These are phyloP conservation scores for Zygnema cylindricum DNA, from an alignment of 139 green algal genomes.

Conservation along the genomic window DNA sequence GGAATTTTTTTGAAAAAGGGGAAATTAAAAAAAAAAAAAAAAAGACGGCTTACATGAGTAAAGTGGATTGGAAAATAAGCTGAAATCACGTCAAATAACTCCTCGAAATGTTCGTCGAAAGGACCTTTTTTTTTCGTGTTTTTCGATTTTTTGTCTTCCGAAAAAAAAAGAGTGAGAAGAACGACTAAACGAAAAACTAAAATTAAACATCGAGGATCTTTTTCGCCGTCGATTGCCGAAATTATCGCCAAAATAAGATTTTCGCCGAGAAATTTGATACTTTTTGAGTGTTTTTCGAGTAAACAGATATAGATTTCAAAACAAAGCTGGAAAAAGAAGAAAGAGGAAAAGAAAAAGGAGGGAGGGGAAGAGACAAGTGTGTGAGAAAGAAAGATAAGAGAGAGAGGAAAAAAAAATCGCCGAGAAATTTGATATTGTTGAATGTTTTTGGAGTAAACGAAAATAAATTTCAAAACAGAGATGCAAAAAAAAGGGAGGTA, in stretches of 20 bases:
- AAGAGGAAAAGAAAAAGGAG: not conserved
- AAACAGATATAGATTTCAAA: not conserved
- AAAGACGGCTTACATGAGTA: slow-evolving; percentile 68
- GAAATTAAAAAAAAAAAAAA: not conserved
- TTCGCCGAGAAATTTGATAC: not conserved
- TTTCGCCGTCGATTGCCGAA: slow-evolving; percentile 81
- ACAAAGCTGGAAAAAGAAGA: not conserved
- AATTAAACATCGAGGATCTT: slow-evolving; percentile 88
- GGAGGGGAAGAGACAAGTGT: not conserved
- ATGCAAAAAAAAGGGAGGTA: not conserved
- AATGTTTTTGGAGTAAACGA: not conserved
- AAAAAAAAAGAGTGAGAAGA: not conserved
- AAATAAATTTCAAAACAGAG: too few relatives aligned
- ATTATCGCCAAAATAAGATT: slow-evolving; percentile 55
- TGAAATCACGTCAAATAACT: slow-evolving; percentile 84
- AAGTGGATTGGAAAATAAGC: slow-evolving; percentile 93
- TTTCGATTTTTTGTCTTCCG: too few relatives aligned
- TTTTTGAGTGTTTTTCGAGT: not conserved
- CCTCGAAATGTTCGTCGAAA: slow-evolving; percentile 58
- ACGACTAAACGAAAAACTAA: slow-evolving; percentile 70
- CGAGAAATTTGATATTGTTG: too few relatives aligned
- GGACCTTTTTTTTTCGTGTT: too few relatives aligned
- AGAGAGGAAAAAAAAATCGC: not conserved
- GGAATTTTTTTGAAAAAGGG: not conserved
- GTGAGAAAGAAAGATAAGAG: not conserved